phyloP scores from a whole-genome alignment of 2,329 filamentous ascomycete species.

The Fusarium algeriense region DNA sequence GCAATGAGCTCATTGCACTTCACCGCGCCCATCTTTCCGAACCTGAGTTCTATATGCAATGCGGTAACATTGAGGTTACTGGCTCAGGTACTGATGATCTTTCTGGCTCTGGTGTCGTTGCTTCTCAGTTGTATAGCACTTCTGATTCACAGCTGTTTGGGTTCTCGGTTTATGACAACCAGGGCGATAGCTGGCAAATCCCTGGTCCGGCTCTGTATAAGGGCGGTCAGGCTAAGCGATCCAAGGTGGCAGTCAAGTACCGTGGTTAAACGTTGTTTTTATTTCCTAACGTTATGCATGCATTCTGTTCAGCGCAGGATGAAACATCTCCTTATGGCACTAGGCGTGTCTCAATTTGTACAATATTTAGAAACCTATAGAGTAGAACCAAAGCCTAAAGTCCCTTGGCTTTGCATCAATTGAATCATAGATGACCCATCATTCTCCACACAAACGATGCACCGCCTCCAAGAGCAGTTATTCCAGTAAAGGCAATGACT shows the following conservation, averaged over 20 bases:
- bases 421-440: not conserved
- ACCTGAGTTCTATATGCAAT: conserved; percentile 66
- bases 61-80: conserved; percentile 69
- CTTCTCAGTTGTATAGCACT: conserved; percentile 47
- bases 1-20: conserved; percentile 63
- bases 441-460: not conserved
- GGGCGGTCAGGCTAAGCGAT: not conserved
- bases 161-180: conserved; percentile 49
- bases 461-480: not conserved
- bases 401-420: too few relatives aligned
- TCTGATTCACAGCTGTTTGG: conserved; percentile 48
- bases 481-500: not conserved
- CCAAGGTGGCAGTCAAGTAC: conserved; percentile 13
- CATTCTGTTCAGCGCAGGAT: too few relatives aligned
- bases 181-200: conserved; percentile 40
- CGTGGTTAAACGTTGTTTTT: not conserved
- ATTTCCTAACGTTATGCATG: too few relatives aligned
- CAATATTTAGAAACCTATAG: not conserved
- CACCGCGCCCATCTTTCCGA: conserved; percentile 59
- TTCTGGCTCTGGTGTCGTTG: conserved; percentile 47
- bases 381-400: not conserved
- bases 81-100: conserved; percentile 61
- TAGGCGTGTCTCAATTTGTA: not conserved
- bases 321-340: not conserved
- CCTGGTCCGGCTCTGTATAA: conserved; percentile 47